Conservation (phyloP, 2,329 filamentous ascomycete genomes). For the Coleophoma cylindrospora region DNA sequence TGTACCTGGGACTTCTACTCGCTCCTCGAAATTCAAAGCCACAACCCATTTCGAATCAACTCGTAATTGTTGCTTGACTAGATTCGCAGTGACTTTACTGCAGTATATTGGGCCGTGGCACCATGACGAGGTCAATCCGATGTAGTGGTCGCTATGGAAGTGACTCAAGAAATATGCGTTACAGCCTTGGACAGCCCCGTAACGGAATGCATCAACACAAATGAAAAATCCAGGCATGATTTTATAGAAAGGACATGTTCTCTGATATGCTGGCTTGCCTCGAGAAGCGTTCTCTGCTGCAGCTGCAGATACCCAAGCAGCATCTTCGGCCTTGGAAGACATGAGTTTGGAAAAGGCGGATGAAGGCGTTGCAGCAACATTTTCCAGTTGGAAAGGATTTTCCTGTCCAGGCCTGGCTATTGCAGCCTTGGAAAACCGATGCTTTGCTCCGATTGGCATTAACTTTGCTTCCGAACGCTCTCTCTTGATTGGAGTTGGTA, state of each 20-base stretch:
- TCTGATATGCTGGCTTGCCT: slow-evolving; percentile 80
- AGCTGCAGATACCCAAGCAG: slow-evolving; percentile 84
- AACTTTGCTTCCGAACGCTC: slow-evolving; percentile 16
- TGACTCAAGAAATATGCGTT: slow-evolving; percentile 96
- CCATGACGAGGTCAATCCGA: slow-evolving; percentile 85
- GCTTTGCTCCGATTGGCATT: slow-evolving; percentile 16
- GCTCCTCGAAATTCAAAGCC: slow-evolving; percentile 78
- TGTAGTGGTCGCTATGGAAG: slow-evolving; percentile 97
- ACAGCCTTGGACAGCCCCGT: slow-evolving; percentile 87
- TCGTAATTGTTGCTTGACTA: slow-evolving; percentile 79
- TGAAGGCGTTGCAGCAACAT: slow-evolving; percentile 30
- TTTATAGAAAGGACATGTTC: slow-evolving; percentile 97
- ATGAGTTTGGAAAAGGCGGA: slow-evolving; percentile 93
- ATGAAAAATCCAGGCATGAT: slow-evolving; percentile 91
- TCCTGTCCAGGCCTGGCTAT: slow-evolving; percentile 74
- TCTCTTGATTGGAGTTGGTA: slow-evolving; percentile 31
- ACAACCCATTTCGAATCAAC: slow-evolving; percentile 85
- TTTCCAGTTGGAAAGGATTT: slow-evolving; percentile 64
- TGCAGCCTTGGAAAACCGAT: slow-evolving; percentile 56
- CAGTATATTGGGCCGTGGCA: slow-evolving; percentile 94
- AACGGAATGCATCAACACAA: slow-evolving; percentile 93
- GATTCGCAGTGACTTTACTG: slow-evolving; percentile 84
- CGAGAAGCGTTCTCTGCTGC: slow-evolving; percentile 71
- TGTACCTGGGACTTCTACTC: slow-evolving; percentile 73
- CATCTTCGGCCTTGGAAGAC: slow-evolving; percentile 85